A percentile compares a stretch with the other conserved stretches of the same genome.
Evolutionary conservation across 106 monocot genomes (phyloP).

Genomic region (Iris macrosiphon): DNA sequence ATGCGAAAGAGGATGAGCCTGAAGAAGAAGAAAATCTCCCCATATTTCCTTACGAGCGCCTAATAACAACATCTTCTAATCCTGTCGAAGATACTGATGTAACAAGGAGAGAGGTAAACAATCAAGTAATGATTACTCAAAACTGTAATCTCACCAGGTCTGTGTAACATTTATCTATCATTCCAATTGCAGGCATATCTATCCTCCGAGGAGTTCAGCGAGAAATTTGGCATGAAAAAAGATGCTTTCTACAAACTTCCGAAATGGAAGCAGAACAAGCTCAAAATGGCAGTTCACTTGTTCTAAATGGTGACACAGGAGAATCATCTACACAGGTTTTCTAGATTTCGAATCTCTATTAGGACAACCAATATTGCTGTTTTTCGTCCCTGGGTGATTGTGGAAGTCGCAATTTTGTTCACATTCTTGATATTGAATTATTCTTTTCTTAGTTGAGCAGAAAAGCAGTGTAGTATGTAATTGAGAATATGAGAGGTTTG

Average conservation of each 20-base stretch:
- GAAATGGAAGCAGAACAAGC: conserved; percentile 69
- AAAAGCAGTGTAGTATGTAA: too few species aligned
- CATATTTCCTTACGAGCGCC: conserved; percentile 52
- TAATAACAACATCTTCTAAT: conserved; percentile 44
- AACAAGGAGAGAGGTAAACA: conserved; percentile 72
- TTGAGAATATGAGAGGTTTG: too few species aligned
- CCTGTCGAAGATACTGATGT: conserved; percentile 69
- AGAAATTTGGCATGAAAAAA: conserved; percentile 53
- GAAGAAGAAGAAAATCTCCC: conserved; percentile 61
- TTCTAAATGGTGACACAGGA: too few species aligned
- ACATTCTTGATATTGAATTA: too few species aligned
- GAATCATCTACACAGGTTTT: too few species aligned
- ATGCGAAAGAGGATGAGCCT: conserved; percentile 32
- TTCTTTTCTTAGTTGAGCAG: too few species aligned
- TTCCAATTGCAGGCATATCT: conserved; percentile 40
- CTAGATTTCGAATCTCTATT: too few species aligned
- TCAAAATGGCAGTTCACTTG: conserved; percentile 42
- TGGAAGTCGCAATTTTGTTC: too few species aligned
- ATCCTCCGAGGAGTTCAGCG: conserved; percentile 52
- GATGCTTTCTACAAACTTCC: conserved; percentile 56
- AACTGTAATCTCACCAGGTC: background rate
- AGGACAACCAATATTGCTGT: too few species aligned
- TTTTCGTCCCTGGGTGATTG: too few species aligned
- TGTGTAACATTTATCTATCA: background rate
- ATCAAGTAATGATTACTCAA: background rate